phyloP scores from a whole-genome alignment of 2,329 filamentous ascomycete species.

The Cladosporium halotolerans region DNA sequence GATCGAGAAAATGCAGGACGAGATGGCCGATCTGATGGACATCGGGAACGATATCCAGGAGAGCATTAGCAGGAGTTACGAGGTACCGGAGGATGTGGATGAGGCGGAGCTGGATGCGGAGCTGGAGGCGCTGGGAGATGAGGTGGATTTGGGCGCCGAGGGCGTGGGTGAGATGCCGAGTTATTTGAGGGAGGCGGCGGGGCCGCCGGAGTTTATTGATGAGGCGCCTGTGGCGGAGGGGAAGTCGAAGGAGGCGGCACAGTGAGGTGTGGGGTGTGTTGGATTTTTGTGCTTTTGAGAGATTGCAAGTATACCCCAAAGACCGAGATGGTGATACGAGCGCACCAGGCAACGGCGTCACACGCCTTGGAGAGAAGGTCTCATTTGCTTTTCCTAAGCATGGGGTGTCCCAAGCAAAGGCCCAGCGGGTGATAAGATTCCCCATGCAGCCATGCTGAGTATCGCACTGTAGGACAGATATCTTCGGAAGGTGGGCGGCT shows the following conservation, averaged over 20 bases:
- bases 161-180: conserved; percentile 59
- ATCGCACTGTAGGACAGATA: no score
- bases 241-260: conserved; percentile 28
- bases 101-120: conserved; percentile 95
- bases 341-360: no score
- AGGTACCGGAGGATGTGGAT: conserved; percentile 93
- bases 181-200: conserved; percentile 73
- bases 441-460: no score
- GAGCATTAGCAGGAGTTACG: conserved; percentile 82
- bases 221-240: conserved; percentile 57
- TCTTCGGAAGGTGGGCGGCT: no score
- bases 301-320: not conserved
- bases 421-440: no score
- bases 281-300: not conserved
- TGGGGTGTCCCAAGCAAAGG: no score
- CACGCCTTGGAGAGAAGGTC: no score
- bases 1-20: conserved; percentile 95
- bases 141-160: conserved; percentile 78
- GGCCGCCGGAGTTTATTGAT: conserved; percentile 81
- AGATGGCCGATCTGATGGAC: conserved; percentile 98
- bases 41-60: conserved; percentile 98
- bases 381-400: no score
- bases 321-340: no score
- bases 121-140: conserved; percentile 86
- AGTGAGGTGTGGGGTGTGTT: conserved; percentile 14